Base-by-base conservation (phyloP, 192 early-diverging fungal species). In the Backusella psychrophila region DNA sequence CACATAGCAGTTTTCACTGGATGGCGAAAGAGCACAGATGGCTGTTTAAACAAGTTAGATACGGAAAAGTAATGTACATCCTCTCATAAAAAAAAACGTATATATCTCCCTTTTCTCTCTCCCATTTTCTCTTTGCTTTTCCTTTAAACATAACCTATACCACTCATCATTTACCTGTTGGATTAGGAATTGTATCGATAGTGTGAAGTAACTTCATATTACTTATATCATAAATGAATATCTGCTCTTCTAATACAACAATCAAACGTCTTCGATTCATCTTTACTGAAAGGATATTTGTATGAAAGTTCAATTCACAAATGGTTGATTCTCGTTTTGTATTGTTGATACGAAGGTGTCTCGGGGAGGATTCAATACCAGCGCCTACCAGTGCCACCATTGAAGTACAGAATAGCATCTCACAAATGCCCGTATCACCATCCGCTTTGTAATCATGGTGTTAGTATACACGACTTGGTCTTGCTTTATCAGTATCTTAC, bases 141-240 rank as follows among this genome's bases (percentile, higher is more conserved):
- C 26, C 19, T 7, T 49, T n/a, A 44, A 44, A 17, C 5, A 17
- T 15, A 44, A 44, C 42, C 42, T 44, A 17, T 15, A 15, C 15
- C 17, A 5, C 15, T 74, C 6, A n/a, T 19, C 31, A 38, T 75
- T 63, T 84, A 94, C 94, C 93, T 82, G 89, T 84, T 19, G 94
- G 95, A 78, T 97, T 98, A 0, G 95, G 95, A 74, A 90, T 93
- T 6, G 96, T 98, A 65, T 99, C 95, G 74, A 99, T 95, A 0
- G 95, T 96, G 73, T 97, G 93, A 44, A 97, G 85, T 7, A 97
- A 88, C 82, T 97, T 96, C 96, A 99, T 99, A 83, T 99, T 99
- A 81, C 91, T 90, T 69, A 98, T 97, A 76, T 99, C 96, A 84
- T 98, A 97, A n/a, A 98, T 91, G 80, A 94, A 98, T 66, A 98